phyloP scores from a whole-genome alignment of 169 alveolate genomes.

The Eimeria zaria region DNA sequence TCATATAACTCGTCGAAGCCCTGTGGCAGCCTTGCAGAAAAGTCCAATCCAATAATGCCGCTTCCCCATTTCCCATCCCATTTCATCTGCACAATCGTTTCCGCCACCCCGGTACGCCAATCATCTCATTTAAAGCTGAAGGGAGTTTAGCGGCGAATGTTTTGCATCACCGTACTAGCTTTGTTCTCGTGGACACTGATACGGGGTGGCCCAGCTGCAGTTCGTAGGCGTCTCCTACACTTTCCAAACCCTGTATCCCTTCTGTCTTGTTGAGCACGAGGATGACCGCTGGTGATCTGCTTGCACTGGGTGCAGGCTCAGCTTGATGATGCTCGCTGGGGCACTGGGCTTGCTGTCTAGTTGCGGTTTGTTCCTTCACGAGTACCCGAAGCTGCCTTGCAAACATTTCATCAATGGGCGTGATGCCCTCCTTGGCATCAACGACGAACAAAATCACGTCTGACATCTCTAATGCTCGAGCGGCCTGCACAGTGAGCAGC shows the following conservation, averaged over 20 bases:
- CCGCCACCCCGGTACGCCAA: not conserved
- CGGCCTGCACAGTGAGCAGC: conserved; percentile 53
- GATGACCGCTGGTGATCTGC: conserved; percentile 27
- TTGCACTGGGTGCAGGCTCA: not conserved
- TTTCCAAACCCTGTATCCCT: conserved; percentile 63
- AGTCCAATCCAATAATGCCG: conserved; percentile 4
- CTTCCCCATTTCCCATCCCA: not conserved
- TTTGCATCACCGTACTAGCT: conserved; percentile 56
- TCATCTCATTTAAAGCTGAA: not conserved
- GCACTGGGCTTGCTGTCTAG: not conserved
- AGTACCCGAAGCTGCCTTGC: conserved; percentile 84
- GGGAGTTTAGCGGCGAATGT: not conserved
- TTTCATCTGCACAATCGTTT: not conserved
- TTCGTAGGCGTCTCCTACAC: conserved; percentile 83
- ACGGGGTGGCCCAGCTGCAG: conserved; percentile 86
- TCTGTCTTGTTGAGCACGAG: conserved; percentile 87
- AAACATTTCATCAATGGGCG: conserved; percentile 88
- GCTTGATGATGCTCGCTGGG: not conserved
- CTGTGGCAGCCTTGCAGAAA: conserved; percentile 39
- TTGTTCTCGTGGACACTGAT: conserved; percentile 82
- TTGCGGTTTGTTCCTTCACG: conserved; percentile 37
- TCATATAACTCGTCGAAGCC: conserved; percentile 38
- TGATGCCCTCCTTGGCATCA: conserved; percentile 92
- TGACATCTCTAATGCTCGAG: conserved; percentile 87
- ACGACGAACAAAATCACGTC: conserved; percentile 90